phyloP scores from a whole-genome alignment of 768 basidiomycete species.

The Trametes maxima region DNA sequence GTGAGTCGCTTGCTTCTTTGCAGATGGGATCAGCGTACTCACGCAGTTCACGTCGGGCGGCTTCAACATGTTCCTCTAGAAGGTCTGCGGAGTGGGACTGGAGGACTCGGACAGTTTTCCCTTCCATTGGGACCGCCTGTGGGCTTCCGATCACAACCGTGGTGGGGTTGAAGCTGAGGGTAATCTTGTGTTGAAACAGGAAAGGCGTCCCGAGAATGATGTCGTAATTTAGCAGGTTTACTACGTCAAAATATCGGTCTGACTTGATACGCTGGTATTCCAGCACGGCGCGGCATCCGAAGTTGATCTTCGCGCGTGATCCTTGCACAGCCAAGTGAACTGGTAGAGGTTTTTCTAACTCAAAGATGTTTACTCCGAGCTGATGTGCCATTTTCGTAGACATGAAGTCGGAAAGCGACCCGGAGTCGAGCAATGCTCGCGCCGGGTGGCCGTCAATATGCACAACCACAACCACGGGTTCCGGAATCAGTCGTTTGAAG shows the following conservation, averaged over 20 bases:
- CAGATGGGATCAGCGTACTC: slow-evolving; percentile 21
- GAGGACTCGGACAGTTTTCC: neutral
- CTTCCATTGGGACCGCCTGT: neutral
- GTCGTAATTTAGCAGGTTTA: slow-evolving; percentile 22
- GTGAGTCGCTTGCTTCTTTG: slow-evolving; percentile 21
- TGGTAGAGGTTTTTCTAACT: slow-evolving; percentile 29
- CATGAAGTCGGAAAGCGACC: slow-evolving; percentile 37
- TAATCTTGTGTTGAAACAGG: slow-evolving; percentile 17
- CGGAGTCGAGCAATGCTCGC: slow-evolving; percentile 28
- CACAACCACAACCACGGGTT: slow-evolving; percentile 14
- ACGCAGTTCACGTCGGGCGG: neutral
- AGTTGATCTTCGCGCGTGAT: slow-evolving; percentile 29
- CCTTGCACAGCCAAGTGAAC: slow-evolving; percentile 37
- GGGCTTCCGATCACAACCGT: slow-evolving; percentile 4
- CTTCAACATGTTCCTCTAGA: neutral
- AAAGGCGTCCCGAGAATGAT: slow-evolving; percentile 34
- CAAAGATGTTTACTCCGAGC: slow-evolving; percentile 11
- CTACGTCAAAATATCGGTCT: slow-evolving; percentile 9
- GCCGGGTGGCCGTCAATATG: slow-evolving; percentile 27
- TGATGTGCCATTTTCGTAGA: slow-evolving; percentile 34
- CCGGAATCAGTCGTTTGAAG: slow-evolving; percentile 15
- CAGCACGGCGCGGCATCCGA: slow-evolving; percentile 14
- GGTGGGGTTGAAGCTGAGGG: slow-evolving; percentile 21
- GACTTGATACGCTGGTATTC: slow-evolving; percentile 9
- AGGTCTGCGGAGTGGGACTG: slow-evolving; percentile 4